Conservation (phyloP, 352 stramenopile genomes). For the Pythium folliculosum region DNA sequence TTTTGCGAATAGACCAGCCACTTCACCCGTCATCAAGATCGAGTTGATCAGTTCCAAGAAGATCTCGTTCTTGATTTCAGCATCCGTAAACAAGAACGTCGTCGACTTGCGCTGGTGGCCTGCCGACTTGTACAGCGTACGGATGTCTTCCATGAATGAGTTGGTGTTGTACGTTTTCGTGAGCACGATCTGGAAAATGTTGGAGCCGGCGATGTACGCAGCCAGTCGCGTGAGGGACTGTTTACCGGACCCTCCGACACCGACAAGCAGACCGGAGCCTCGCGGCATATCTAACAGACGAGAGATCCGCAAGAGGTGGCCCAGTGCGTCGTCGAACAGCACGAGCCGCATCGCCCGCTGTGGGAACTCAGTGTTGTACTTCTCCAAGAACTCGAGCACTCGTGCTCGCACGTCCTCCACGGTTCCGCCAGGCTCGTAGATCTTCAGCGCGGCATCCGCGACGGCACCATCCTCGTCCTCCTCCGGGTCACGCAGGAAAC, state of each 20-base stretch:
- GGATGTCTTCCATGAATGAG: slow-evolving; percentile 97
- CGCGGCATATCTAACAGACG: slow-evolving; percentile 96
- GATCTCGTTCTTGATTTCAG: slow-evolving; percentile 99
- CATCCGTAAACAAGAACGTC: slow-evolving; percentile 98
- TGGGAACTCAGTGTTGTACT: slow-evolving; percentile 97
- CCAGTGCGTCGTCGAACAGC: slow-evolving; percentile 97
- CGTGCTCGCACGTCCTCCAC: slow-evolving; percentile 91
- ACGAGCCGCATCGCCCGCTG: slow-evolving; percentile 97
- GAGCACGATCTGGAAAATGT: slow-evolving; percentile 98
- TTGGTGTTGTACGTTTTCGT: slow-evolving; percentile 99
- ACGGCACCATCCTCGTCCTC: slow-evolving; percentile 96
- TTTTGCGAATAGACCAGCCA: slow-evolving; percentile 98
- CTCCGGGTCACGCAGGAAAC: slow-evolving; percentile 96
- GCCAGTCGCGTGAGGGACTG: slow-evolving; percentile 96
- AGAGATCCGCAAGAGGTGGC: slow-evolving; percentile 96
- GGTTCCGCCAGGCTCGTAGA: slow-evolving; percentile 96
- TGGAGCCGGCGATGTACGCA: slow-evolving; percentile 95
- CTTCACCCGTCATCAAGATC: slow-evolving; percentile 98
- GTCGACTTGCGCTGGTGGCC: slow-evolving; percentile 96
- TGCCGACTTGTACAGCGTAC: slow-evolving; percentile 96
- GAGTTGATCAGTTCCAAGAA: slow-evolving; percentile 99
- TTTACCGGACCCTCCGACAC: slow-evolving; percentile 97
- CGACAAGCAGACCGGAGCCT: slow-evolving; percentile 95
- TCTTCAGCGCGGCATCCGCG: slow-evolving; percentile 94
- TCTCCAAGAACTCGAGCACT: slow-evolving; percentile 95